Evolutionary conservation across 768 basidiomycete genomes (phyloP).

Genomic region (Naganishia kalamii): DNA sequence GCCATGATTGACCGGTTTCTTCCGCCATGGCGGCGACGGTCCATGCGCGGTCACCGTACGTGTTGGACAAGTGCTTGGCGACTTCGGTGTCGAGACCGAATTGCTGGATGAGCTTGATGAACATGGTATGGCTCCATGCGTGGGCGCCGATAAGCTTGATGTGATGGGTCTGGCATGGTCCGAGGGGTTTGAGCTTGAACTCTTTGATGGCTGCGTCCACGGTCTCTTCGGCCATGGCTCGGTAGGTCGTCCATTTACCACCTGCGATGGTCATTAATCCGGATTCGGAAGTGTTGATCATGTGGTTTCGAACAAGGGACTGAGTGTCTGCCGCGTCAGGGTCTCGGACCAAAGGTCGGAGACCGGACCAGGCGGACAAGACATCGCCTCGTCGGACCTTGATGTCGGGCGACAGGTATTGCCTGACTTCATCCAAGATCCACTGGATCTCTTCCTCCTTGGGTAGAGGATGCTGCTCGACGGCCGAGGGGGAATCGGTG

Average conservation of each 20-base stretch:
- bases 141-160: constrained; percentile 84
- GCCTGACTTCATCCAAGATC: constrained; percentile 87
- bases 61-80: constrained; percentile 84
- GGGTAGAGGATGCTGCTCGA: constrained; percentile 69
- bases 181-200: constrained; percentile 60
- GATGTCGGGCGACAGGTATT: constrained; percentile 86
- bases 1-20: constrained; percentile 69
- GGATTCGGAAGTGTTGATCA: constrained; percentile 72
- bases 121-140: constrained; percentile 93
- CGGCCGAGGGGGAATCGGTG: constrained; percentile 73
- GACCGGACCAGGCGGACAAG: constrained; percentile 86
- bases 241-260: constrained; percentile 97
- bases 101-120: constrained; percentile 86
- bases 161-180: constrained; percentile 68
- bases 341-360: constrained; percentile 82
- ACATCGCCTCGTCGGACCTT: constrained; percentile 91
- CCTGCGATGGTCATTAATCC: constrained; percentile 91
- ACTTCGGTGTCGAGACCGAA: constrained; percentile 87
- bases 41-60: constrained; percentile 96
- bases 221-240: constrained; percentile 88
- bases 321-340: constrained; percentile 70
- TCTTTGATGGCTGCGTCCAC: constrained; percentile 77
- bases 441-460: constrained; percentile 92
- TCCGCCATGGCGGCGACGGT: constrained; percentile 75
- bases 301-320: constrained; percentile 83